A percentile compares a stretch with the other conserved stretches of the same genome.
phyloP scores from a whole-genome alignment of 352 stramenopile genomes.

The Phytophthora tubulina region DNA sequence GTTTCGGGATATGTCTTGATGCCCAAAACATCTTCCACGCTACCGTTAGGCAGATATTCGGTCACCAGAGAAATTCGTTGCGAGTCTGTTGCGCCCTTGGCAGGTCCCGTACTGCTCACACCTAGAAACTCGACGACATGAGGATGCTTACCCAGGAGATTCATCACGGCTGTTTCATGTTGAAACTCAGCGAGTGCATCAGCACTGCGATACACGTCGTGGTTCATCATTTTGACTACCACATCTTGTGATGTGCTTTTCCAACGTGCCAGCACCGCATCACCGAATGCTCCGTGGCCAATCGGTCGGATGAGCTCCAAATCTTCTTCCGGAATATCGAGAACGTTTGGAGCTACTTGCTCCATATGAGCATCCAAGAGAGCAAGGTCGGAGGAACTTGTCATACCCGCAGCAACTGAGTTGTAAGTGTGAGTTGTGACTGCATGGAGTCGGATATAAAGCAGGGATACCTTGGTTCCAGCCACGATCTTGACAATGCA shows the following conservation, averaged over 20 bases:
- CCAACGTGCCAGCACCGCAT: conserved; percentile 72
- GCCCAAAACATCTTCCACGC: conserved; percentile 57
- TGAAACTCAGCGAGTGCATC: conserved; percentile 64
- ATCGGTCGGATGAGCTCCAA: conserved; percentile 68
- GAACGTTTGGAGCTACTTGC: conserved; percentile 54
- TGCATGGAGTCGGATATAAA: conserved; percentile 63
- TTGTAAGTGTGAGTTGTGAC: conserved; percentile 7
- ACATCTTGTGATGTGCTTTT: conserved; percentile 59
- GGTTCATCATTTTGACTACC: conserved; percentile 71
- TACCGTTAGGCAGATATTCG: conserved; percentile 77
- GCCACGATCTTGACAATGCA: conserved; percentile 65
- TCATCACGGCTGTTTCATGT: conserved; percentile 79
- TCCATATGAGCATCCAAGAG: conserved; percentile 56
- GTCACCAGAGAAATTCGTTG: conserved; percentile 63
- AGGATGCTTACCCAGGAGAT: conserved; percentile 78
- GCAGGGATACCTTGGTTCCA: conserved; percentile 69
- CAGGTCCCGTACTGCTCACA: conserved; percentile 37
- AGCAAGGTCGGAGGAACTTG: conserved; percentile 38
- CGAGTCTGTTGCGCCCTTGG: conserved; percentile 3
- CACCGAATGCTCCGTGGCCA: conserved; percentile 72
- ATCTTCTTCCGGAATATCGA: conserved; percentile 58
- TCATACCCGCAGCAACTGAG: conserved; percentile 9
- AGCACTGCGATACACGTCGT: conserved; percentile 51
- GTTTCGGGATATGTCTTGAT: conserved; percentile 12
- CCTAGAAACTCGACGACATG: conserved; percentile 75